Evolutionary conservation across 371 early-diverging fungal species (phyloP).

Genomic region (Edhazardia aedis): DNA sequence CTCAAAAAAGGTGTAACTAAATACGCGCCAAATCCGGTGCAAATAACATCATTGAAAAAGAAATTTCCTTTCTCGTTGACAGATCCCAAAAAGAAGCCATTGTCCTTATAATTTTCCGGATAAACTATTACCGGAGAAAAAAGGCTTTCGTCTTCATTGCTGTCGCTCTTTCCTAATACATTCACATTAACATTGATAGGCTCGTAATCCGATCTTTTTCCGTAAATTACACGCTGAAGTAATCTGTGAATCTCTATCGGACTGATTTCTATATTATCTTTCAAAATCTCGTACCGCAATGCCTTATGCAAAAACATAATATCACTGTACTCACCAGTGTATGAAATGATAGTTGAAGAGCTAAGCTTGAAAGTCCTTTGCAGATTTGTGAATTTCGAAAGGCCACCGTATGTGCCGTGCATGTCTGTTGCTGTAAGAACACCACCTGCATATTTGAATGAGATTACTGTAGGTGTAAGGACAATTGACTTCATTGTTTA

Average conservation of each 20-base stretch:
- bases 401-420: slow-evolving; percentile 18
- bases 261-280: slow-evolving; percentile 16
- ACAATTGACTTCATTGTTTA: not conserved
- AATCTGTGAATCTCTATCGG: slow-evolving; percentile 35
- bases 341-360: slow-evolving; percentile 5
- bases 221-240: slow-evolving; percentile 36
- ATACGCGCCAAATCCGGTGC: slow-evolving; percentile 34
- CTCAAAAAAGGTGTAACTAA: slow-evolving; percentile 40
- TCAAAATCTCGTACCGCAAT: slow-evolving; percentile 9
- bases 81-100: slow-evolving; percentile 18
- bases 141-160: not conserved
- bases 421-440: slow-evolving; percentile 25
- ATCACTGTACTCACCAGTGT: slow-evolving; percentile 28
- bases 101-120: slow-evolving; percentile 1
- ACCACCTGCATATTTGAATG: slow-evolving; percentile 26
- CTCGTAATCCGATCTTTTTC: slow-evolving; percentile 24
- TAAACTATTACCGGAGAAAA: not conserved
- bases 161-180: slow-evolving; percentile 21
- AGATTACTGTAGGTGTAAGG: slow-evolving; percentile 6
- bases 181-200: slow-evolving; percentile 29
- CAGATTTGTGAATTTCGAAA: slow-evolving; percentile 8
- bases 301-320: slow-evolving; percentile 8
- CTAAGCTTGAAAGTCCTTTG: slow-evolving; percentile 10
- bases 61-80: slow-evolving; percentile 41
- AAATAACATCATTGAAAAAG: slow-evolving; percentile 30